phyloP scores from a whole-genome alignment of 2,329 filamentous ascomycete genomes.

The Exophiala mesophila region DNA sequence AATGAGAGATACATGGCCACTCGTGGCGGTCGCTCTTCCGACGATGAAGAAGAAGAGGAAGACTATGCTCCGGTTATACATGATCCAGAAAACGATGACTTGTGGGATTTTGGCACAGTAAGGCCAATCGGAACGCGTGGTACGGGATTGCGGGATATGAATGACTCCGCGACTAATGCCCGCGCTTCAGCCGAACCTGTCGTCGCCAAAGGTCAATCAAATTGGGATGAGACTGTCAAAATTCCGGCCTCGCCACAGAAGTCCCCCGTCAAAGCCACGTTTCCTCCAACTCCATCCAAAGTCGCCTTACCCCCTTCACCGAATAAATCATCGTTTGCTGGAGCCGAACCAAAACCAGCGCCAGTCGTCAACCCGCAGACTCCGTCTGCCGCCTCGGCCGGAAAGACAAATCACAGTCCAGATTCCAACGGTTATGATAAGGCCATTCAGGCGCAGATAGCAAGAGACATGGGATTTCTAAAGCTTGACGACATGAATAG shows the following conservation, averaged over 20 bases:
- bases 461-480: conserved; percentile 38
- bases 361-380: conserved; percentile 40
- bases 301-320: conserved; percentile 58
- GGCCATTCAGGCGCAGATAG: conserved; percentile 38
- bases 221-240: conserved; percentile 33
- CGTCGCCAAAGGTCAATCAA: conserved; percentile 36
- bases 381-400: conserved; percentile 40
- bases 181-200: conserved; percentile 53
- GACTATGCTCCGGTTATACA: conserved; percentile 37
- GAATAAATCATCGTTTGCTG: conserved; percentile 37
- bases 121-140: conserved; percentile 67
- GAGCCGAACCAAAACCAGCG: not conserved
- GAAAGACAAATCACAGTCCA: conserved; percentile 37
- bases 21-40: conserved; percentile 67
- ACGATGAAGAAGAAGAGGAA: conserved; percentile 56
- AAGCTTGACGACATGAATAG: conserved; percentile 29
- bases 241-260: conserved; percentile 54
- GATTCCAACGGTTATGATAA: conserved; percentile 38
- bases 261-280: conserved; percentile 52
- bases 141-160: conserved; percentile 65
- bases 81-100: conserved; percentile 66
- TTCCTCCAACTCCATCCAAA: conserved; percentile 52
- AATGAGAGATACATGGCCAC: conserved; percentile 81
- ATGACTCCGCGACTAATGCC: conserved; percentile 74
- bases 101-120: conserved; percentile 98